Conservation (phyloP, 2,329 filamentous ascomycete species). For the Cladosporium colombiae region DNA sequence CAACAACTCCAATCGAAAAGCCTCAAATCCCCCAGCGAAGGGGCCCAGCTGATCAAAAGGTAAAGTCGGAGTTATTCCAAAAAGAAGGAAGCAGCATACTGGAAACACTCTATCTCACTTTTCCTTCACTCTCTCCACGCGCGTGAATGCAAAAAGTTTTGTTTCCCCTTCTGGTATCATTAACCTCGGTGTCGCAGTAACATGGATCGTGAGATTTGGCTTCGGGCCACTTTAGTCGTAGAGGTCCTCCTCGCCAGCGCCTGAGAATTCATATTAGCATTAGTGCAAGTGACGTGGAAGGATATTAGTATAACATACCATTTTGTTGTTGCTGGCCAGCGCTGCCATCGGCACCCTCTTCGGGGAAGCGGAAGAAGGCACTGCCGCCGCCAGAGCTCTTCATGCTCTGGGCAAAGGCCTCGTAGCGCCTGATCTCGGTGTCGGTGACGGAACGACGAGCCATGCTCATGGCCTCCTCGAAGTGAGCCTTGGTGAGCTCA, state of each 20-base stretch:
- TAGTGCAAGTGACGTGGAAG: too few relatives aligned
- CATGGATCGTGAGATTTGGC: conserved; percentile 5
- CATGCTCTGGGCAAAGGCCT: conserved; percentile 98
- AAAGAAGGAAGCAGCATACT: not conserved
- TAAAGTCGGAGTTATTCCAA: conserved; percentile 10
- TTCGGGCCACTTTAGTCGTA: conserved; percentile 69
- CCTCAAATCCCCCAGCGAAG: not conserved
- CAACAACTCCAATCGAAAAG: not conserved
- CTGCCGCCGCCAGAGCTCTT: conserved; percentile 95
- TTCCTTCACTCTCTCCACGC: not conserved
- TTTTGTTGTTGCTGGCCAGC: conserved; percentile 38
- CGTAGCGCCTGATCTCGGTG: conserved; percentile 96
- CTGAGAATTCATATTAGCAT: conserved; percentile 54
- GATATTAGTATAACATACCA: conserved; percentile 39
- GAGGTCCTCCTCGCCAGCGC: conserved; percentile 93
- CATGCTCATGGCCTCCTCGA: conserved; percentile 97
- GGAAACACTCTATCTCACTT: conserved; percentile 15
- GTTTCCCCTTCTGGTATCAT: conserved; percentile 4
- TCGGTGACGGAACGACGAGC: conserved; percentile 93
- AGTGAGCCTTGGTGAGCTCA: conserved; percentile 92
- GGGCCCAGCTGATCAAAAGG: not conserved
- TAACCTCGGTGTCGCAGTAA: not conserved
- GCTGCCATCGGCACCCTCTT: conserved; percentile 53
- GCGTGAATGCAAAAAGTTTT: conserved; percentile 9
- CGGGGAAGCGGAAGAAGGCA: conserved; percentile 90